These are phyloP conservation scores for Brassica balearica DNA, from an alignment of 441 rosid genomes.

Conservation along the genomic window DNA sequence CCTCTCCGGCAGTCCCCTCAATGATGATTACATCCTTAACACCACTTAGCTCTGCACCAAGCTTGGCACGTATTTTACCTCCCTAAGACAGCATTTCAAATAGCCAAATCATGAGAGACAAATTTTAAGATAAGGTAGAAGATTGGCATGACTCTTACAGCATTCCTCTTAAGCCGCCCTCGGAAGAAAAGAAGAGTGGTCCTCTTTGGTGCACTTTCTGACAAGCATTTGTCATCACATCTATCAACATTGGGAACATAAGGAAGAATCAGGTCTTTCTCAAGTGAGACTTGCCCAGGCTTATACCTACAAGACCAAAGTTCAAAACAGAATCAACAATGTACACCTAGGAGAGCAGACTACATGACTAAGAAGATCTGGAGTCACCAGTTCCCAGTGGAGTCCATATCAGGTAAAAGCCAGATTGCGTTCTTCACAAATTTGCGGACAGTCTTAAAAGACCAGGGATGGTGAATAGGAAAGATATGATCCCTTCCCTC, in stretches of 20 bases:
- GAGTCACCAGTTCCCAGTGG: constrained; percentile 89
- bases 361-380: constrained; percentile 25
- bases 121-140: neutral
- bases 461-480: constrained; percentile 99
- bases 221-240: constrained; percentile 76
- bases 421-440: constrained; percentile 83
- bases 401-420: constrained; percentile 97
- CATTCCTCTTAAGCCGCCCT: constrained; percentile 94
- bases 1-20: constrained; percentile 88
- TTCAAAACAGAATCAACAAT: constrained; percentile 27
- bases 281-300: constrained; percentile 92
- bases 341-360: neutral
- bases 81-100: constrained; percentile 56
- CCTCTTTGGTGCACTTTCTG: constrained; percentile 66
- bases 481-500: constrained; percentile 94
- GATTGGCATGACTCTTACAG: constrained; percentile 57
- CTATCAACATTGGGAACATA: constrained; percentile 85
- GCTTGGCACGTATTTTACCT: constrained; percentile 90
- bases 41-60: constrained; percentile 69
- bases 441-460: constrained; percentile 90
- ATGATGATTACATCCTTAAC: constrained; percentile 61
- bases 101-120: constrained; percentile 28
- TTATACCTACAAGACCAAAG: constrained; percentile 66
- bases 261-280: constrained; percentile 96
- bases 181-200: constrained; percentile 79